phyloP scores from a whole-genome alignment of 768 basidiomycete genomes.

The Kwoniella sp. region DNA sequence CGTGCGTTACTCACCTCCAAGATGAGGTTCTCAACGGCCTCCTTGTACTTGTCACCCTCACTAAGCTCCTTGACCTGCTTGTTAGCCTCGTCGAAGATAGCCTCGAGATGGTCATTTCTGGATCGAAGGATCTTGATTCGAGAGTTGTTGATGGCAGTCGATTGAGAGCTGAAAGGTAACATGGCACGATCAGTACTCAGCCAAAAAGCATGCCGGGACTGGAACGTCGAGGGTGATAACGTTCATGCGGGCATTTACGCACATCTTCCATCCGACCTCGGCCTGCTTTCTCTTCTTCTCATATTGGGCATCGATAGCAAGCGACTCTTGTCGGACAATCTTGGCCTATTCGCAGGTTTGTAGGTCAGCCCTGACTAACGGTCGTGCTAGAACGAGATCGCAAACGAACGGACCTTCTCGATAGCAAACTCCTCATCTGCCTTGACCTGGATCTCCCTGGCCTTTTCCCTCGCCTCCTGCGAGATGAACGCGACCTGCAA shows the following conservation, averaged over 20 bases:
- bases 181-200: too few relatives aligned
- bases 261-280: slow-evolving; percentile 97
- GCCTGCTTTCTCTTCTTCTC: slow-evolving; percentile 96
- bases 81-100: slow-evolving; percentile 77
- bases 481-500: slow-evolving; percentile 93
- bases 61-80: slow-evolving; percentile 66
- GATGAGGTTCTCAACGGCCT: slow-evolving; percentile 81
- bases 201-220: too few relatives aligned
- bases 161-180: slow-evolving; percentile 71
- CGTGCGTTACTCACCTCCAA: slow-evolving; percentile 62
- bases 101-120: slow-evolving; percentile 87
- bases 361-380: neutral
- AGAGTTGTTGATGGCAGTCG: slow-evolving; percentile 93
- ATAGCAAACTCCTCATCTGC: slow-evolving; percentile 99
- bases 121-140: slow-evolving; percentile 85
- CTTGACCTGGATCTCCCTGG: slow-evolving; percentile 92
- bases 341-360: slow-evolving; percentile 68
- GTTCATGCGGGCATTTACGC: slow-evolving; percentile 43
- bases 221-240: neutral
- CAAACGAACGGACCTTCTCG: slow-evolving; percentile 71
- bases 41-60: slow-evolving; percentile 65
- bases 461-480: slow-evolving; percentile 97
- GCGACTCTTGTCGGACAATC: slow-evolving; percentile 93
- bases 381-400: neutral
- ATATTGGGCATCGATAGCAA: slow-evolving; percentile 87